These are phyloP conservation scores for Fusarium sp. DNA, from an alignment of 2,329 filamentous ascomycete genomes.

Conservation along the genomic window DNA sequence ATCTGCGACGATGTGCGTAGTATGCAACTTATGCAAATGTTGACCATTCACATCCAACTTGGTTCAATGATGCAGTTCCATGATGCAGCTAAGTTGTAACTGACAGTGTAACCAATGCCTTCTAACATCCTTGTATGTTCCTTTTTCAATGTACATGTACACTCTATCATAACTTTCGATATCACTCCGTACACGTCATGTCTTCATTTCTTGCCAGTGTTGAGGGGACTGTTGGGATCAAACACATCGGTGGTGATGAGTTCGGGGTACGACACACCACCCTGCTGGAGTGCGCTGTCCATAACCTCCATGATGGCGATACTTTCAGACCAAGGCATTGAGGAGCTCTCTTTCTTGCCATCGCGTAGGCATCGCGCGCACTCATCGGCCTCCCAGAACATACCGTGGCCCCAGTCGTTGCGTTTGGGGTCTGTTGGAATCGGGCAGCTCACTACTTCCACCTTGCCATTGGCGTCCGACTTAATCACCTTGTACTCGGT, in stretches of 20 bases:
- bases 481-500: constrained; percentile 74
- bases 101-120: constrained; percentile 13
- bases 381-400: constrained; percentile 92
- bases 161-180: background rate
- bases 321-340: constrained; percentile 80
- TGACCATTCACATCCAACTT: constrained; percentile 9
- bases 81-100: constrained; percentile 7
- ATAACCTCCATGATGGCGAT: constrained; percentile 85
- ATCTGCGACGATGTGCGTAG: constrained; percentile 29
- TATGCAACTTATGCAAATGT: constrained; percentile 21
- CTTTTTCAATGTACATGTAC: constrained; percentile 1
- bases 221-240: constrained; percentile 72
- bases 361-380: constrained; percentile 80
- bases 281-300: constrained; percentile 68
- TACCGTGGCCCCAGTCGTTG: constrained; percentile 75
- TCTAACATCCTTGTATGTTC: constrained; percentile 10
- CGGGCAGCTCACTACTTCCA: constrained; percentile 66
- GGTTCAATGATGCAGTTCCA: constrained; percentile 16
- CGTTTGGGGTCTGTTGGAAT: constrained; percentile 65
- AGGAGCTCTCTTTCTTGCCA: constrained; percentile 80
- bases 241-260: constrained; percentile 70
- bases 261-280: constrained; percentile 66
- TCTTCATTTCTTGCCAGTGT: constrained; percentile 63
- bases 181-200: background rate
- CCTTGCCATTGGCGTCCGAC: constrained; percentile 60